phyloP scores from a whole-genome alignment of 495 filamentous ascomycete genomes.

The Lasiosphaeris hirsuta region DNA sequence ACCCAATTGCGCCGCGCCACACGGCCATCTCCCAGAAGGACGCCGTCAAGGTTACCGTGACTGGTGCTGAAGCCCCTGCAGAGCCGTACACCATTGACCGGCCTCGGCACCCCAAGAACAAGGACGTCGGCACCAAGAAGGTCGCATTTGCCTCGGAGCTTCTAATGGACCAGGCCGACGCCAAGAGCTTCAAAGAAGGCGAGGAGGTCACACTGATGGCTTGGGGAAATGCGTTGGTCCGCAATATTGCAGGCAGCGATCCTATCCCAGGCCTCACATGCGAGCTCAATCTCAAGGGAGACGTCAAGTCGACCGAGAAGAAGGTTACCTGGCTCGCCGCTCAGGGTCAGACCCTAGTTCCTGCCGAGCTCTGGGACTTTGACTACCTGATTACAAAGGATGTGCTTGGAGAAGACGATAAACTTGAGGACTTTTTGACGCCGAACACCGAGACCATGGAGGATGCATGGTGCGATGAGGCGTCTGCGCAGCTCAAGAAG shows the following conservation, averaged over 20 bases:
- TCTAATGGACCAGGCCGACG: conserved; percentile 83
- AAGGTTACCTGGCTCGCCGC: conserved; percentile 88
- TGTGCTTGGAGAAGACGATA: conserved; percentile 76
- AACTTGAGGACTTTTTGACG: conserved; percentile 76
- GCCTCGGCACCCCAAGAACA: conserved; percentile 84
- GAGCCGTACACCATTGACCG: conserved; percentile 67
- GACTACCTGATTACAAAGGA: conserved; percentile 93
- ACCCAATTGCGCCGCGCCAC: conserved; percentile 81
- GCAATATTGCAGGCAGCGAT: conserved; percentile 51
- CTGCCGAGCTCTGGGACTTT: conserved; percentile 84
- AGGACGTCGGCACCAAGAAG: conserved; percentile 77
- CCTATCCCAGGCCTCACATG: conserved; percentile 66
- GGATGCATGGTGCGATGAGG: conserved; percentile 74
- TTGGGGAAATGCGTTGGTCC: conserved; percentile 89
- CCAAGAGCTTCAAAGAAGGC: conserved; percentile 70
- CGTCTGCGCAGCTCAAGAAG: conserved; percentile 68
- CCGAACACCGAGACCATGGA: conserved; percentile 71
- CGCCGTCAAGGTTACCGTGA: conserved; percentile 63
- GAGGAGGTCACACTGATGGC: conserved; percentile 96
- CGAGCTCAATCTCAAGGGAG: conserved; percentile 80
- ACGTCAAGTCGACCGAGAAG: conserved; percentile 91
- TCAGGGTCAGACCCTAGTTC: conserved; percentile 69
- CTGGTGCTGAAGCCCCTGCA: conserved; percentile 58
- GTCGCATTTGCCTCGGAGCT: conserved; percentile 69
- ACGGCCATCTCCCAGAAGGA: conserved; percentile 71